Evolutionary conservation across 768 basidiomycete genomes (phyloP).

Genomic region (Calocybe indica): DNA sequence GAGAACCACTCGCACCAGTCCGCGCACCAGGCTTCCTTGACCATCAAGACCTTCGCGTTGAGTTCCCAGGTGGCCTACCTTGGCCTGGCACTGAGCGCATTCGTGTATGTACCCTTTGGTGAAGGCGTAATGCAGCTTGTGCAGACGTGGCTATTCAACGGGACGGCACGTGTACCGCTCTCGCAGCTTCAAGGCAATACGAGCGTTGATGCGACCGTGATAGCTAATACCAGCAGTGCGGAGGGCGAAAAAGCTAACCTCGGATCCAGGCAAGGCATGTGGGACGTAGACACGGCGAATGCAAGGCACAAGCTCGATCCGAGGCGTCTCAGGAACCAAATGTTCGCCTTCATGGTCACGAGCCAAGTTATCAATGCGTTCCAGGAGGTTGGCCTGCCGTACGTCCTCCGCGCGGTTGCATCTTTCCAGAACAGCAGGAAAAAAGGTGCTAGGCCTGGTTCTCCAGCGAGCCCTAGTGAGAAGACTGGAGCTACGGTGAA

Average conservation of each 20-base stretch:
- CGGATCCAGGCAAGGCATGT: slow-evolving; percentile 23
- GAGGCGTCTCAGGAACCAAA: slow-evolving; percentile 75
- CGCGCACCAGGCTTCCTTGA: slow-evolving; percentile 71
- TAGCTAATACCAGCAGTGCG: slow-evolving; percentile 21
- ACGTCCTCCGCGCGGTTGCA: slow-evolving; percentile 54
- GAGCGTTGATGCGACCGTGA: too few relatives aligned
- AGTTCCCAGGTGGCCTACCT: slow-evolving; percentile 88
- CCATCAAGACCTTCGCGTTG: slow-evolving; percentile 87
- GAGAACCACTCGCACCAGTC: slow-evolving; percentile 88
- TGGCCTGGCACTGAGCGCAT: slow-evolving; percentile 88
- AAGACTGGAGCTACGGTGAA: slow-evolving; percentile 26
- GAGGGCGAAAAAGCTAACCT: slow-evolving; percentile 8
- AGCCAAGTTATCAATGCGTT: slow-evolving; percentile 80
- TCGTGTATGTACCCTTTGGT: slow-evolving; percentile 93
- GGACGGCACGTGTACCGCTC: slow-evolving; percentile 9
- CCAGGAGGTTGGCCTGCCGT: slow-evolving; percentile 79
- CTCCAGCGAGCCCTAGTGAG: slow-evolving; percentile 4
- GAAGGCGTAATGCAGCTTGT: slow-evolving; percentile 68
- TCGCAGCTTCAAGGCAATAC: slow-evolving; percentile 8
- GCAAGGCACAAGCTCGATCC: slow-evolving; percentile 60
- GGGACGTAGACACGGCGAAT: slow-evolving; percentile 45
- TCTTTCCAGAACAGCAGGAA: slow-evolving; percentile 41
- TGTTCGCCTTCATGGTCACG: slow-evolving; percentile 91
- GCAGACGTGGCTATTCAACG: slow-evolving; percentile 36
- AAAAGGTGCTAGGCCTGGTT: slow-evolving; percentile 14